Evolutionary conservation across 345 rosid genomes (phyloP), one percentile per base, ranked within the genome.

Genomic region (Rhizophora apiculata): DNA sequence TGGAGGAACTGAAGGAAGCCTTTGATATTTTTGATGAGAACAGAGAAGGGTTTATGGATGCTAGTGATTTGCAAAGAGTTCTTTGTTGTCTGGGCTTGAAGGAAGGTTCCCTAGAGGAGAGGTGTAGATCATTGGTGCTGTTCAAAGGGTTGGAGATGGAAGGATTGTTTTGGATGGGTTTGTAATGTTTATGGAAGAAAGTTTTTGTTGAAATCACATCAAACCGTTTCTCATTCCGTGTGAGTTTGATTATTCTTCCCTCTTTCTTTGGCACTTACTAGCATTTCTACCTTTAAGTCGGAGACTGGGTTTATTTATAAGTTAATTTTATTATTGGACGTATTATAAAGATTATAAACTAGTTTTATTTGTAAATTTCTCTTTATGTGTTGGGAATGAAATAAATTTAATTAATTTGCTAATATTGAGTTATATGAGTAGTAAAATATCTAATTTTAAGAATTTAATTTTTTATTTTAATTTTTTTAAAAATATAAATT

Each of bases 1-100:
- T 72, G 67, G 79, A 62, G 30, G 84, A 81, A 21, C 11, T 74
- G 24, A 72, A 63, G 46, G 70, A 75, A 69, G 80, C 84, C 30
- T 81, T 81, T 31, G 72, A 64, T 27, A 78, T 72, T 18, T 81
- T 78, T 5, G 84, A 81, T 37, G 72, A 61, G 53, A 81, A 81
- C 58, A 75, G 48, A 48, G 84, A 81, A 48, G 84, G 84, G n/a
- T 75, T 71, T 54, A 72, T 81, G 1, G 78, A 81, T 24, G 70
- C 51, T 10, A 18, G 27, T 32, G 68, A 71, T 55, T 55, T 71
- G 32, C 53, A 55, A 16, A 71, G 39, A 2, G 68, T 55, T 21
- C 18, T 71, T 29, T 54, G 63, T 29, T 26, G 63, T 71, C n/a
- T 71, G 36, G 68, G 68, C n/a, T 54, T 55, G 3, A 53, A 69